Conservation (phyloP, 331 rosid genomes). For the Phaseolus coccineus region DNA sequence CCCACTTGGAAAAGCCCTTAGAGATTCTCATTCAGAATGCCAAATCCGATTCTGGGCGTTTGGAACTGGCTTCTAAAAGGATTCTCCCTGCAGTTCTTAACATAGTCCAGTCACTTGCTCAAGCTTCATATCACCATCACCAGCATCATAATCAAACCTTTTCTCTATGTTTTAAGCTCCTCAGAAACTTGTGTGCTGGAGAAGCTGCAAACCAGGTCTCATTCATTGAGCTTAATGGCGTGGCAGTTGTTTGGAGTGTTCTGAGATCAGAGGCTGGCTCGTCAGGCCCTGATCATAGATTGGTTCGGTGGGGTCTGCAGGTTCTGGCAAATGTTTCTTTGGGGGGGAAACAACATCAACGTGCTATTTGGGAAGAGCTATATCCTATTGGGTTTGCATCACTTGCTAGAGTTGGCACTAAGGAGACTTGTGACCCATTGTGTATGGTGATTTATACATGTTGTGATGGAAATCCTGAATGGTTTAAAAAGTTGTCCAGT, state of each 20-base stretch:
- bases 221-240: constrained; percentile 66
- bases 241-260: constrained; percentile 49
- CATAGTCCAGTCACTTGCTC: constrained; percentile 48
- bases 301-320: constrained; percentile 70
- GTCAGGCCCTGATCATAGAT: constrained; percentile 48
- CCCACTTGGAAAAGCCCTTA: constrained; percentile 50
- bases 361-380: constrained; percentile 61
- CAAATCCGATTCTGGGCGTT: constrained; percentile 60
- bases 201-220: constrained; percentile 61
- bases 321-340: constrained; percentile 77
- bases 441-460: constrained; percentile 74
- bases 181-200: constrained; percentile 84
- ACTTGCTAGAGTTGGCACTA: constrained; percentile 53
- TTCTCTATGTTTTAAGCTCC: constrained; percentile 61
- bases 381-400: constrained; percentile 54
- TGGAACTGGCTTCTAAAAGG: constrained; percentile 55
- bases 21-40: constrained; percentile 59
- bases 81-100: constrained; percentile 58
- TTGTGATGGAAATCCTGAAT: constrained; percentile 61
- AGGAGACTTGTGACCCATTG: constrained; percentile 67
- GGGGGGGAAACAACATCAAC: constrained; percentile 73
- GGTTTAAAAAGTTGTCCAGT: constrained; percentile 48
- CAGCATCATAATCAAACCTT: constrained; percentile 27
- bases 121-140: constrained; percentile 34
- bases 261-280: constrained; percentile 49